Percentiles rank a stretch among this genome's conserved stretches.
phyloP scores from a whole-genome alignment of 139 green algal genomes.

The Micractinium sp. region DNA sequence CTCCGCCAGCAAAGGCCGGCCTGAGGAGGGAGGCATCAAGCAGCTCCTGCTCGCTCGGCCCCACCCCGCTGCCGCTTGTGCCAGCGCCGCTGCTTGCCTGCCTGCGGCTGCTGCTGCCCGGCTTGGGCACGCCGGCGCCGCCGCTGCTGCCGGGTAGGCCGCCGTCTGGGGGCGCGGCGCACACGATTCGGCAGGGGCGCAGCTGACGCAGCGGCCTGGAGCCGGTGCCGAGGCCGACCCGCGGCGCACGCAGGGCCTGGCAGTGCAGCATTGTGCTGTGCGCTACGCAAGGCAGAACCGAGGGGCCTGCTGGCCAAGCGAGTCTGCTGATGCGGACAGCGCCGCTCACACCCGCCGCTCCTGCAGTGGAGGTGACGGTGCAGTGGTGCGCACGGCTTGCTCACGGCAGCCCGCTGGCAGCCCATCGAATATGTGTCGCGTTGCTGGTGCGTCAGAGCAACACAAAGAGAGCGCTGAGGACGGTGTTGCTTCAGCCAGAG shows the following conservation, averaged over 20 bases:
- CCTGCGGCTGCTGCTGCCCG: conserved; percentile 5
- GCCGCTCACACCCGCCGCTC: neutral
- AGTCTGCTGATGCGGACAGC: neutral
- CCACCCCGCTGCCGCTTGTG: neutral
- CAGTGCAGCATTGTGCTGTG: neutral
- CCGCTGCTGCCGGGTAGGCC: neutral
- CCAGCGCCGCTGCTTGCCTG: neutral
- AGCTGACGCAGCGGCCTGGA: neutral
- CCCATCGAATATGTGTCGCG: neutral
- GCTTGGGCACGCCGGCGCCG: neutral
- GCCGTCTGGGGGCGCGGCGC: neutral
- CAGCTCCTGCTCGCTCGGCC: neutral
- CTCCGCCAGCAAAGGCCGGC: neutral
- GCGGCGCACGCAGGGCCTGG: neutral
- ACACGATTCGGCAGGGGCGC: neutral
- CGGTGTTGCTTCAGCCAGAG: too few relatives aligned
- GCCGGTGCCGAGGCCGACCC: neutral
- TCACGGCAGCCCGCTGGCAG: neutral
- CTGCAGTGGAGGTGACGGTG: neutral
- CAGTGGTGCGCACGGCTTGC: neutral
- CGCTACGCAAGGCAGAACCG: too few relatives aligned
- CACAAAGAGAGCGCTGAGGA: too few relatives aligned
- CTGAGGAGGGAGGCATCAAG: neutral
- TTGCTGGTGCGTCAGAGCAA: neutral
- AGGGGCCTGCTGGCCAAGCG: too few relatives aligned